phyloP scores from a whole-genome alignment of 2,329 filamentous ascomycete species.

The Xylariaceae sp. region DNA sequence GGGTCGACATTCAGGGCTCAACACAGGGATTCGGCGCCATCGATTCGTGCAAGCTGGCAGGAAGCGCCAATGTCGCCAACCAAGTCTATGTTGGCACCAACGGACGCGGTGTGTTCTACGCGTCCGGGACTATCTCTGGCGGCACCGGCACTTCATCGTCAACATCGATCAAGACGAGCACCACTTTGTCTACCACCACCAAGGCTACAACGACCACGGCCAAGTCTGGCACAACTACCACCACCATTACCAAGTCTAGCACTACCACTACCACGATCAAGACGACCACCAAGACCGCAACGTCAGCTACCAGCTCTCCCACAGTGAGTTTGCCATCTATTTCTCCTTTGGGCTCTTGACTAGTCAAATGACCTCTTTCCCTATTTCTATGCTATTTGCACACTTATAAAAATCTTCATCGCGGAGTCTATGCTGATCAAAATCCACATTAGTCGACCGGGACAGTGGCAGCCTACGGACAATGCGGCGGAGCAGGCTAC shows the following conservation, averaged over 20 bases:
- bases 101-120: constrained; percentile 44
- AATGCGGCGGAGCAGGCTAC: constrained; percentile 19
- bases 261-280: neutral
- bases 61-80: constrained; percentile 42
- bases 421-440: neutral
- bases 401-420: too few relatives aligned
- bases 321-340: neutral
- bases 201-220: neutral
- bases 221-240: constrained; percentile 1
- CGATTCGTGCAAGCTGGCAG: constrained; percentile 37
- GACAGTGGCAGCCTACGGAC: constrained; percentile 7
- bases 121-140: constrained; percentile 19
- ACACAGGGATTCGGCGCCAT: constrained; percentile 43
- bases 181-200: neutral
- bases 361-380: too few relatives aligned
- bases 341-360: neutral
- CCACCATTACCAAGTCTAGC: neutral
- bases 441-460: neutral
- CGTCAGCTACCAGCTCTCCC: constrained; percentile 4
- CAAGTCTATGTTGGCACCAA: constrained; percentile 50
- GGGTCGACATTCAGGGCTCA: constrained; percentile 44
- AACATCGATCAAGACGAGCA: neutral
- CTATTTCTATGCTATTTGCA: too few relatives aligned
- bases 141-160: constrained; percentile 3
- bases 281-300: neutral